Conservation (phyloP, 1,284 basidiomycete species). For the Rugosomyces carneus region DNA sequence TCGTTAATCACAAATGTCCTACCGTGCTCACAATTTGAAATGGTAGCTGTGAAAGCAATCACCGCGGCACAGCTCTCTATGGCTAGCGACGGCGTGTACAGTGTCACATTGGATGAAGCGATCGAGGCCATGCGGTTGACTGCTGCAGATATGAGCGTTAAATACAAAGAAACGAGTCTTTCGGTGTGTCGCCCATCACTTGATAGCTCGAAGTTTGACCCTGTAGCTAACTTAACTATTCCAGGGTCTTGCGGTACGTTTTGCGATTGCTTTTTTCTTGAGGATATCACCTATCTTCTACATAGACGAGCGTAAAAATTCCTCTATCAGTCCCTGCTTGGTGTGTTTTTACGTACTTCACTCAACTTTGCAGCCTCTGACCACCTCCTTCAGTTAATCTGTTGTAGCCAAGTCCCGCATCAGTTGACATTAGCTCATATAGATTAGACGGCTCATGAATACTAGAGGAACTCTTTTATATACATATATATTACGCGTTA, state of each 20-base stretch:
- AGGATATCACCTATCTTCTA: slow-evolving; percentile 12
- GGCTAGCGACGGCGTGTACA: slow-evolving; percentile 83
- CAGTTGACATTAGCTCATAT: too few relatives aligned
- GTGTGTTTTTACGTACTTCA: slow-evolving; percentile 25
- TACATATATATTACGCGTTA: too few relatives aligned
- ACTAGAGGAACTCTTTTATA: too few relatives aligned
- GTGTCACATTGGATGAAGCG: slow-evolving; percentile 89
- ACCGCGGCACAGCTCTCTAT: slow-evolving; percentile 93
- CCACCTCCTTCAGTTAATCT: too few relatives aligned
- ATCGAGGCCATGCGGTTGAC: slow-evolving; percentile 95
- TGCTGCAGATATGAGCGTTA: slow-evolving; percentile 81
- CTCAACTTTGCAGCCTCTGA: too few relatives aligned
- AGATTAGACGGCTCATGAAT: too few relatives aligned
- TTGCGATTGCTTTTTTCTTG: slow-evolving; percentile 6
- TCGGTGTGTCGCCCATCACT: slow-evolving; percentile 45
- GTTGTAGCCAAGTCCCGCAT: too few relatives aligned
- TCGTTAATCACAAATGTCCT: neutral
- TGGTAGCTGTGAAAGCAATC: slow-evolving; percentile 76
- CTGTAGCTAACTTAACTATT: neutral
- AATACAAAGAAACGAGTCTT: slow-evolving; percentile 90
- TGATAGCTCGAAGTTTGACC: too few relatives aligned
- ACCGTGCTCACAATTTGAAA: neutral
- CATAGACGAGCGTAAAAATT: slow-evolving; percentile 66
- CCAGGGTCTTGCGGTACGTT: slow-evolving; percentile 60
- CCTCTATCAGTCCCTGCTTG: slow-evolving; percentile 71